A percentile compares a stretch with the other conserved stretches of the same genome.
Evolutionary conservation across 176 grass and related monocot genomes (phyloP).

Genomic region (Oryza meyeriana): DNA sequence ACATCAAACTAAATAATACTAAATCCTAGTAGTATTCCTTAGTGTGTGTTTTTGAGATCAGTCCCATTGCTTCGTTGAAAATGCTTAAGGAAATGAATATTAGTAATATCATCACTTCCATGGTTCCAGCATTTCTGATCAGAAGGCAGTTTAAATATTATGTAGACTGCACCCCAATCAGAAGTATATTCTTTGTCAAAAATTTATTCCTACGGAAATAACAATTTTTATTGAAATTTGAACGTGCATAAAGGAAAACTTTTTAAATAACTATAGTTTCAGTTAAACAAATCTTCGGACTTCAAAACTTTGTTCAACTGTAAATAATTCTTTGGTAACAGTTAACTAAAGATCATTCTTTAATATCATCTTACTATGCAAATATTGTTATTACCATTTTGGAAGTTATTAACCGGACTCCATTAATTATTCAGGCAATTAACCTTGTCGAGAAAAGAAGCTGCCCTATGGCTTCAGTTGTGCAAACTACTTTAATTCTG

Average conservation of each 20-base stretch:
- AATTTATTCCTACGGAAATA: neutral
- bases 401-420: neutral
- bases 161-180: neutral
- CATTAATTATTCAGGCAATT: neutral
- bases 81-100: neutral
- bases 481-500: neutral
- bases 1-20: neutral
- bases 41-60: neutral
- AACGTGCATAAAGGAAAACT: too few species aligned
- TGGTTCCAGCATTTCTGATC: too few species aligned
- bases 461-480: too few species aligned
- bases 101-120: neutral
- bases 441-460: too few species aligned
- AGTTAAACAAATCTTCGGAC: neutral
- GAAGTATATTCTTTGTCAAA: too few species aligned
- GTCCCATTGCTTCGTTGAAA: neutral
- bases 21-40: neutral
- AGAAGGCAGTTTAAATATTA: too few species aligned
- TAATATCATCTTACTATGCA: too few species aligned
- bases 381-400: neutral
- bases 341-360: too few species aligned
- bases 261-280: too few species aligned
- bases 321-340: neutral
- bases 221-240: neutral
- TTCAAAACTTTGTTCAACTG: neutral